Base-by-base conservation (phyloP, 768 basidiomycete species). In the Termitomyces sp. region DNA sequence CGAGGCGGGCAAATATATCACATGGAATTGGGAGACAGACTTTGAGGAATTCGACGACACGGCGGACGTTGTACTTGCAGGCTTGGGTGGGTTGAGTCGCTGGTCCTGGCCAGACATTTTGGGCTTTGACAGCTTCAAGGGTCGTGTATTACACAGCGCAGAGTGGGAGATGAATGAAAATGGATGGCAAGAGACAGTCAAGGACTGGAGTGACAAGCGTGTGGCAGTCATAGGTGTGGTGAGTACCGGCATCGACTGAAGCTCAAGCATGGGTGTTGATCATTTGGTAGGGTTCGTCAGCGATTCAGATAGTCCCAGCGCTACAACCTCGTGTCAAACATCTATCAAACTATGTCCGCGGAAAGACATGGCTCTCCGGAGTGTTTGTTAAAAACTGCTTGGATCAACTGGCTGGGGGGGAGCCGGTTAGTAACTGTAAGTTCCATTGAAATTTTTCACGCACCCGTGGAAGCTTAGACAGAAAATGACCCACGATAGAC, bases 51-150 rank as follows among this genome's bases (percentile, higher is more conserved):
- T 83, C 40, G 77, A 79, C 23, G 84, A 85, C 57, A 71, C 64
- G 0, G 79, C 77, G 1, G 84, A 88, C 55, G 70, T 86, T 0
- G 70, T 88, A 33, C 74, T 88, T 47, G 78, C 77, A 13, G 79
- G 76, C n/a, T 65, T 79, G 18, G 84, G 84, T 5, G 59, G 59
- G 10, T 64, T 85, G 44, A 83, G 80, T 46, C 67, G 81, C 5
- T 87, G 84, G 84, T 71, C 76, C 23, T 88, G 85, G 87, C 88
- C 87, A 2, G 77, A 84, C 41, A 85, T 88, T 43, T 65, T 72
- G 9, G 86, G 85, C 3, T 64, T 87, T 27, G 67, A 80, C 16
- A 70, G 65, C 7, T 89, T 84, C 67, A 69, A 76, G 56, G 88
- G 87, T 4, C 73, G 69, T 47, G 65, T 86, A 13, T 67, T 85